Conservation (phyloP, 2,329 filamentous ascomycete genomes). For the Karstenula rhodostoma region DNA sequence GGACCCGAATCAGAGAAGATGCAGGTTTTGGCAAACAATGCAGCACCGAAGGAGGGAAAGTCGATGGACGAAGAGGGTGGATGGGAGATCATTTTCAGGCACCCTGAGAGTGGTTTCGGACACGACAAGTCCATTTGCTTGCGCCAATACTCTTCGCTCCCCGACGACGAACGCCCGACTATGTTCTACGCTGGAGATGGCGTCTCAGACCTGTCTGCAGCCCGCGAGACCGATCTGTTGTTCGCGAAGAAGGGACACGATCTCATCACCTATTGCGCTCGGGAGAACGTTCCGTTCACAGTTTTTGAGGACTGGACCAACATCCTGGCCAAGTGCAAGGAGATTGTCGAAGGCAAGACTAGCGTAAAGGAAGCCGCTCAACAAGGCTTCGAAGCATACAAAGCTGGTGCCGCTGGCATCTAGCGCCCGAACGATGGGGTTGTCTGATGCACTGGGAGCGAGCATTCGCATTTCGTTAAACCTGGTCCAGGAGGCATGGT, state of each 20-base stretch:
- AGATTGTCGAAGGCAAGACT: slow-evolving; percentile 75
- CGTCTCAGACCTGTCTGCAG: slow-evolving; percentile 90
- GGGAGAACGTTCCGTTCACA: slow-evolving; percentile 84
- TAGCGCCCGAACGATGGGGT: slow-evolving; percentile 25
- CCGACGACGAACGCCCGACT: slow-evolving; percentile 72
- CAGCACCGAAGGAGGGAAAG: slow-evolving; percentile 72
- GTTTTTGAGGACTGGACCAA: slow-evolving; percentile 85
- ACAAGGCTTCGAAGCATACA: slow-evolving; percentile 57
- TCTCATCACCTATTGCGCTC: slow-evolving; percentile 85
- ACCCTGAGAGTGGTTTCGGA: slow-evolving; percentile 83
- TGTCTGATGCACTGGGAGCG: slow-evolving; percentile 16
- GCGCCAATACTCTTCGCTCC: slow-evolving; percentile 80
- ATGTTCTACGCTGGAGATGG: slow-evolving; percentile 97
- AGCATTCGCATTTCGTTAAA: background rate
- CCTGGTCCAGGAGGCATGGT: background rate
- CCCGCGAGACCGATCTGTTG: slow-evolving; percentile 88
- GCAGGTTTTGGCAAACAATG: slow-evolving; percentile 90
- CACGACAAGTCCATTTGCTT: slow-evolving; percentile 97
- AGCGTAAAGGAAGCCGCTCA: slow-evolving; percentile 74
- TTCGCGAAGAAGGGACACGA: slow-evolving; percentile 94
- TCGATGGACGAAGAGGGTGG: slow-evolving; percentile 82
- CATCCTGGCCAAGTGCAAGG: slow-evolving; percentile 78
- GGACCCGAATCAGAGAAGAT: slow-evolving; percentile 81
- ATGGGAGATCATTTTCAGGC: slow-evolving; percentile 89
- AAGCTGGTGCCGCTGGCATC: slow-evolving; percentile 54